Evolutionary conservation across 805 yeast genomes (phyloP).

Genomic region (Candida mattraensis): DNA sequence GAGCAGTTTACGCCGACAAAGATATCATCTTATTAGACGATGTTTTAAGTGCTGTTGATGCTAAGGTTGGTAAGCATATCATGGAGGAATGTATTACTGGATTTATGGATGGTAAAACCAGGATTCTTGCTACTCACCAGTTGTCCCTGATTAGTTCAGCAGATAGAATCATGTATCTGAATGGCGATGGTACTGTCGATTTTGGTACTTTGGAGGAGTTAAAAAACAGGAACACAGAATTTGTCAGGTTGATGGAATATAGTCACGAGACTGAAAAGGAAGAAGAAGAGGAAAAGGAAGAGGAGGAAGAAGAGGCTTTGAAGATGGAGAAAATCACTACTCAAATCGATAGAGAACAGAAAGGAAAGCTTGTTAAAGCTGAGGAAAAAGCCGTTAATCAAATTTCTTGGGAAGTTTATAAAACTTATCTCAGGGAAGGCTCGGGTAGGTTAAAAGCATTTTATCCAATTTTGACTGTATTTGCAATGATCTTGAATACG

Average conservation of each 20-base stretch:
- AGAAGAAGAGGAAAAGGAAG: slow-evolving; percentile 25
- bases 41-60: slow-evolving; percentile 79
- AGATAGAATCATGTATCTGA: slow-evolving; percentile 64
- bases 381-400: slow-evolving; percentile 35
- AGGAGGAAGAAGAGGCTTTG: slow-evolving; percentile 27
- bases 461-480: slow-evolving; percentile 21
- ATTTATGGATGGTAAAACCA: slow-evolving; percentile 53
- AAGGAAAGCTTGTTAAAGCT: slow-evolving; percentile 32
- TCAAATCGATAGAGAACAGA: slow-evolving; percentile 47
- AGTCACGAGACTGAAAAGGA: slow-evolving; percentile 16
- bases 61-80: slow-evolving; percentile 79
- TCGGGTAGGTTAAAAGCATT: slow-evolving; percentile 51
- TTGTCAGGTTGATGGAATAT: slow-evolving; percentile 51
- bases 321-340: slow-evolving; percentile 18
- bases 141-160: slow-evolving; percentile 66
- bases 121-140: slow-evolving; percentile 83
- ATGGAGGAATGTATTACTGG: slow-evolving; percentile 68
- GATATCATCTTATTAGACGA: slow-evolving; percentile 73
- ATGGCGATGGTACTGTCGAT: slow-evolving; percentile 58
- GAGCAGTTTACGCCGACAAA: slow-evolving; percentile 70
- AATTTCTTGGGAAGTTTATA: slow-evolving; percentile 48
- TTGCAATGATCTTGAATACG: slow-evolving; percentile 37
- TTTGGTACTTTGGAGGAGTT: slow-evolving; percentile 63
- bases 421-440: slow-evolving; percentile 52
- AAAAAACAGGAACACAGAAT: slow-evolving; percentile 41